Base-by-base conservation (phyloP, 2,329 filamentous ascomycete species). In the Clonostachys chloroleuca region DNA sequence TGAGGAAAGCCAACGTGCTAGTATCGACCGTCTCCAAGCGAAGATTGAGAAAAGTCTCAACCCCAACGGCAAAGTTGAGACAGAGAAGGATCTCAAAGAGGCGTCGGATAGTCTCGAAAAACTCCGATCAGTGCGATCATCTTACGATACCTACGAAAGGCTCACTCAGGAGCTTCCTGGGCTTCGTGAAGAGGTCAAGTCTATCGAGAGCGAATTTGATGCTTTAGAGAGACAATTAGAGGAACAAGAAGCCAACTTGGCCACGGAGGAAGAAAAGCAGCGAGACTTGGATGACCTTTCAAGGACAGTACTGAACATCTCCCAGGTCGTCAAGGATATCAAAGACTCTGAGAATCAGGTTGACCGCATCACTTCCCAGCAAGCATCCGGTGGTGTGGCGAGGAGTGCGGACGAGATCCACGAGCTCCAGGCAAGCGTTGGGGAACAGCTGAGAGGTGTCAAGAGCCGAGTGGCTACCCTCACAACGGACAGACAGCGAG, bases 401-500 rank as follows among this genome's bases (percentile, higher is more conserved):
- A 82, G 89, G 51, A 88, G 87, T 33, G 78, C 90, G 7, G 88
- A 95, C 46, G 88, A 94, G 54, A 91, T 97, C 46, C 87, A 94
- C 56, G 84, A 88, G 46, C 81, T 91, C 43, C 81, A 91, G 51
- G 81, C 82, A 43, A 68, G 72, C 16, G 76, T 85, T 47, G 79
- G 78, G 17, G 88, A 91, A 50, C 82, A 88, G 59, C 77, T 83
- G 54, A 81, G 85, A 47, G 68, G 69, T 18, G 68, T 83, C 30
- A 90, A 88, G 59, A 73, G 73, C 40, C 78, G 74, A 40, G 75
- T 92, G 12, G 67, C 77, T 7, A 87, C 87, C 56, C 67, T 95
- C 34, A 80, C 77, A 1, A 70, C 68, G 12, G 89, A 94, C 34
- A 84, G 81, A 54, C 88, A 96, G 54, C 82, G 87, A 37, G 77